Base-by-base conservation (phyloP, 2,329 filamentous ascomycete genomes). In the Pseudogymnoascus sp. region DNA sequence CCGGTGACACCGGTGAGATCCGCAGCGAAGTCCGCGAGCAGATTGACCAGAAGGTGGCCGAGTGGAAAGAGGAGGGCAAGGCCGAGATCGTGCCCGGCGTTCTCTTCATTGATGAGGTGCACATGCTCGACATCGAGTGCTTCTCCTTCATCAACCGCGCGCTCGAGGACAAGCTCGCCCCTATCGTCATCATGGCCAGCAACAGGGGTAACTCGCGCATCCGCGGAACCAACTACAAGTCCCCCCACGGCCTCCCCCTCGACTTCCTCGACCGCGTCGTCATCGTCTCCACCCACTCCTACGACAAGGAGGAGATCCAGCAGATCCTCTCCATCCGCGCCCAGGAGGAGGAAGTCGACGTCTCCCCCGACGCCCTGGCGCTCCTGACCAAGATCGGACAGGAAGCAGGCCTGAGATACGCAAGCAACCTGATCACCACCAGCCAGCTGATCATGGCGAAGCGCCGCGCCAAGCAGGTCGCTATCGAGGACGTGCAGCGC, bases 61-160 rank as follows among this genome's bases (percentile, higher is more conserved):
- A 99, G 76, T 99, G 94, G 94, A 97, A 96, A 76, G 94, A 99
- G 75, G 94, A 99, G 77, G 94, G 94, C 77, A 99, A 99, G 76
- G 94, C 94, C 2, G 92, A 96, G 77, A 97, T 99, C 60, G 92
- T 99, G 0, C 94, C 94, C 0, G 94, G 94, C 50, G 94, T 99
- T 6, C 79, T 99, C 6, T 99, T 99, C 80, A 96, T 99, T 70
- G 94, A 99, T 71, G 94, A 99, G 78, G 93, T 99, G 4, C 94
- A 99, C 80, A 97, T 99, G 93, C 89, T 99, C 62, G 94, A 99
- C 74, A 97, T 97, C 66, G 94, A 99, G 76, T 97, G 93, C 79
- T 99, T 96, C 80, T 95, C 92, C 47, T 99, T 96, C 79, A 88
- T 99, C 81, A 99, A 99, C 79, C 89, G 94, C 59, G 94, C 94